A percentile compares a stretch with the other conserved stretches of the same genome.
These are phyloP conservation scores for Lablab purpureus DNA, from an alignment of 306 rosid species.

Conservation along the genomic window DNA sequence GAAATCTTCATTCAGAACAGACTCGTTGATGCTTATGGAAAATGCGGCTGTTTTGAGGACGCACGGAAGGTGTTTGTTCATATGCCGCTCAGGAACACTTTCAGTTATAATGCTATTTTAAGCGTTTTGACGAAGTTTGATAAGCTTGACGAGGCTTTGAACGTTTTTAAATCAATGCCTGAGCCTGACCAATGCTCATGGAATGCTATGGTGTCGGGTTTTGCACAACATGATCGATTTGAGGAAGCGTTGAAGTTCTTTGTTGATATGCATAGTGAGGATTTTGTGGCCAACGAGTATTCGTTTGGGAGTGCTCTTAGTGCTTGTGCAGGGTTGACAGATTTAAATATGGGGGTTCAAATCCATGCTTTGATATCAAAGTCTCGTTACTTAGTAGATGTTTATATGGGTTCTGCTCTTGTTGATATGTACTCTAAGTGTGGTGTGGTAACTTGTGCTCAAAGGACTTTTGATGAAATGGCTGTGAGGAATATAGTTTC, in stretches of 20 bases:
- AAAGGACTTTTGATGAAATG: slow-evolving; percentile 63
- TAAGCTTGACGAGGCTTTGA: slow-evolving; percentile 56
- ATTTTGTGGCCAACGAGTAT: slow-evolving; percentile 58
- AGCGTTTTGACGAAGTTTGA: slow-evolving; percentile 49
- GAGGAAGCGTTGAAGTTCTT: slow-evolving; percentile 57
- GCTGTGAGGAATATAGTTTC: slow-evolving; percentile 59
- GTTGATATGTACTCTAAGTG: slow-evolving; percentile 68
- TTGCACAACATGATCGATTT: slow-evolving; percentile 51
- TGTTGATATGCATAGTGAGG: slow-evolving; percentile 54
- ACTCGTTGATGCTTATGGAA: slow-evolving; percentile 56
- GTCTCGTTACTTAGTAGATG: slow-evolving; percentile 46
- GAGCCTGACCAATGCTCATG: slow-evolving; percentile 68
- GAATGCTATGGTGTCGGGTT: slow-evolving; percentile 63
- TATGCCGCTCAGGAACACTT: slow-evolving; percentile 57
- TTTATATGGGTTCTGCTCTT: slow-evolving; percentile 66
- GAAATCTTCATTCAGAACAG: slow-evolving; percentile 58
- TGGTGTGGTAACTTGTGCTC: slow-evolving; percentile 57
- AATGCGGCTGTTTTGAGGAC: slow-evolving; percentile 49
- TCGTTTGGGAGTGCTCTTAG: slow-evolving; percentile 65
- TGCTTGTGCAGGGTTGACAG: slow-evolving; percentile 62
- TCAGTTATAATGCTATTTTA: slow-evolving; percentile 57
- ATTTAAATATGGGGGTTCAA: slow-evolving; percentile 61
- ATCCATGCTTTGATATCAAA: slow-evolving; percentile 59
- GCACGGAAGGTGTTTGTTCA: slow-evolving; percentile 55
- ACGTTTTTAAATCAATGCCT: slow-evolving; percentile 54